Percentiles rank a stretch among this genome's conserved stretches.
Conservation (phyloP, 371 early-diverging fungal genomes). For the Actinomortierella wolfii region DNA sequence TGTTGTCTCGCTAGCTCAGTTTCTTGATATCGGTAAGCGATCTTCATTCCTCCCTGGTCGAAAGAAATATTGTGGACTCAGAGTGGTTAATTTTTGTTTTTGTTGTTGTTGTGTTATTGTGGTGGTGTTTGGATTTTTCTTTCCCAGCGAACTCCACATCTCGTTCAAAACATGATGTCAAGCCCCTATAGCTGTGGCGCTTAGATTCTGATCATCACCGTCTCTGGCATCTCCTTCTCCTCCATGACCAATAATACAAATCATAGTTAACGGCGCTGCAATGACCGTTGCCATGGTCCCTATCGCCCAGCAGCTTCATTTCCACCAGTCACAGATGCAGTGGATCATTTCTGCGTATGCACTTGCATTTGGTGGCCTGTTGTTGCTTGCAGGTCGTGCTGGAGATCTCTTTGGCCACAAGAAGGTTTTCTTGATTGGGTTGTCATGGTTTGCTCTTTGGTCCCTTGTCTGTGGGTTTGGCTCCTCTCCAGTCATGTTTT, state of each 20-base stretch:
- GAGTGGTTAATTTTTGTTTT: too few relatives aligned
- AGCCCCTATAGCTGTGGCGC: too few relatives aligned
- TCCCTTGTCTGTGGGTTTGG: slow-evolving; percentile 32
- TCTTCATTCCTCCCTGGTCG: too few relatives aligned
- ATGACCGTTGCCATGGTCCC: slow-evolving; percentile 37
- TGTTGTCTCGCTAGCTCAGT: slow-evolving; percentile 34
- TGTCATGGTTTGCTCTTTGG: slow-evolving; percentile 38
- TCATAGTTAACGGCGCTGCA: slow-evolving; percentile 25
- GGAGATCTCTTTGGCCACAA: slow-evolving; percentile 45
- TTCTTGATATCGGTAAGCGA: slow-evolving; percentile 38
- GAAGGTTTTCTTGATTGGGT: slow-evolving; percentile 31
- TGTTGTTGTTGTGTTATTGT: too few relatives aligned
- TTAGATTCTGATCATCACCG: too few relatives aligned
- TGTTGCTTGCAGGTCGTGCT: slow-evolving; percentile 46
- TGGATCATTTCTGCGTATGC: slow-evolving; percentile 37
- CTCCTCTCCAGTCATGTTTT: slow-evolving; percentile 28
- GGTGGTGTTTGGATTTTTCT: too few relatives aligned
- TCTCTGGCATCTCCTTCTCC: too few relatives aligned
- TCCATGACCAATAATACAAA: too few relatives aligned
- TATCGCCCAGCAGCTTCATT: slow-evolving; percentile 18
- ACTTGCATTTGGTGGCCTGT: slow-evolving; percentile 41
- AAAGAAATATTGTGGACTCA: too few relatives aligned
- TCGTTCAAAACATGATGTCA: too few relatives aligned
- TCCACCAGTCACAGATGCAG: slow-evolving; percentile 18
- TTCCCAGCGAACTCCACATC: too few relatives aligned